These are phyloP conservation scores for Haplographium delicatum DNA, from an alignment of 495 filamentous ascomycete genomes.

Conservation along the genomic window DNA sequence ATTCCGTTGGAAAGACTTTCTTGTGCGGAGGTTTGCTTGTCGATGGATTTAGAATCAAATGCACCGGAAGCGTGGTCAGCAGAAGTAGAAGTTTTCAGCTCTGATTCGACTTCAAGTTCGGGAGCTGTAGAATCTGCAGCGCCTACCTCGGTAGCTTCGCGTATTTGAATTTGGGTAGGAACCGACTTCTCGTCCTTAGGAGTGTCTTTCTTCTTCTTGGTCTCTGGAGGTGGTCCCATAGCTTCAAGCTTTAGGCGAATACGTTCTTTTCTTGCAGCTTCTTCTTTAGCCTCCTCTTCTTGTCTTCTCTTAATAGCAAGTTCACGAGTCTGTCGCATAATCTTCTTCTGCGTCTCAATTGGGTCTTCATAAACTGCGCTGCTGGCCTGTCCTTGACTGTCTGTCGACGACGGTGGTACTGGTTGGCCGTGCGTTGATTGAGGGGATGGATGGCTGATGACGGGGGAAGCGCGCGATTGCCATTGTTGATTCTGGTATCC, in stretches of 20 bases:
- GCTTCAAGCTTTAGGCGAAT: slow-evolving; percentile 78
- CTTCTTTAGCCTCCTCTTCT: slow-evolving; percentile 77
- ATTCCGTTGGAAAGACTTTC: slow-evolving; percentile 15
- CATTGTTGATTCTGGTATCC: slow-evolving; percentile 37
- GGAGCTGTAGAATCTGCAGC: slow-evolving; percentile 45
- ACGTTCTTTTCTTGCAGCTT: slow-evolving; percentile 72
- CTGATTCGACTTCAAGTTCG: slow-evolving; percentile 31
- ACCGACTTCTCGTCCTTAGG: slow-evolving; percentile 35
- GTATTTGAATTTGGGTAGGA: slow-evolving; percentile 33
- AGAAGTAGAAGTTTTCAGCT: background rate
- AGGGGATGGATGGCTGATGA: slow-evolving; percentile 41
- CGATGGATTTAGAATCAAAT: slow-evolving; percentile 14
- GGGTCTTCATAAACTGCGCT: slow-evolving; percentile 47
- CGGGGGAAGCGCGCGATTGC: slow-evolving; percentile 45
- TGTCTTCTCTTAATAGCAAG: slow-evolving; percentile 69
- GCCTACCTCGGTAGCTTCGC: slow-evolving; percentile 17
- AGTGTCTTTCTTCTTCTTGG: slow-evolving; percentile 46
- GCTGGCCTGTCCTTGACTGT: slow-evolving; percentile 15
- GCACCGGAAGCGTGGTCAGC: background rate
- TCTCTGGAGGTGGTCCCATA: slow-evolving; percentile 65
- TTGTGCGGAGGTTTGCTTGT: slow-evolving; percentile 8
- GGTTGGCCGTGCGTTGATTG: slow-evolving; percentile 26
- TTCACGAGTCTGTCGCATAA: slow-evolving; percentile 81
- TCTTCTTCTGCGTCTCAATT: slow-evolving; percentile 62
- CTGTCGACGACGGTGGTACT: slow-evolving; percentile 26